phyloP scores from a whole-genome alignment of 2,329 filamentous ascomycete species.

The Fusarium devonianum region DNA sequence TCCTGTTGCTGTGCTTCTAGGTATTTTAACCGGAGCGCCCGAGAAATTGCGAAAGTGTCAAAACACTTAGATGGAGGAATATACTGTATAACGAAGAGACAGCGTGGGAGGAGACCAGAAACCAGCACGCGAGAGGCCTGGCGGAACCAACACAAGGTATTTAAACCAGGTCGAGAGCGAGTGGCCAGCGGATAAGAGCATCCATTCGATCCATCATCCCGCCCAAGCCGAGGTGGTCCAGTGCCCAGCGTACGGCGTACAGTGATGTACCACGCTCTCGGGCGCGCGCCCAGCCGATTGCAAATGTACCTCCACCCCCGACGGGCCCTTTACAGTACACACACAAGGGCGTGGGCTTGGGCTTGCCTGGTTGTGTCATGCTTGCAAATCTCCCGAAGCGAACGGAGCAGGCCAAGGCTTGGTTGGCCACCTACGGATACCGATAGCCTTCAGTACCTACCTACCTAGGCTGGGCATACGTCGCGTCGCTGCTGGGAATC shows the following conservation, averaged over 20 bases:
- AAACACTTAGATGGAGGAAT: too few species aligned
- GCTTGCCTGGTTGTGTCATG: conserved; percentile 34
- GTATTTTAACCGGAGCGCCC: conserved; percentile 1
- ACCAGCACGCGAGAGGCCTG: conserved; percentile 1
- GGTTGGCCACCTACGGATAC: too few species aligned
- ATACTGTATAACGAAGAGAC: too few species aligned
- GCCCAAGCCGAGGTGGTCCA: conserved; percentile 29
- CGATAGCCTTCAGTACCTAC: too few species aligned
- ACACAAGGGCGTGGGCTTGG: conserved; percentile 26
- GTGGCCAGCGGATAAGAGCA: conserved; percentile 24
- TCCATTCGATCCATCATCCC: conserved; percentile 21
- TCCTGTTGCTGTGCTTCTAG: background rate
- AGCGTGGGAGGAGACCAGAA: background rate
- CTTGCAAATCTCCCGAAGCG: conserved; percentile 39
- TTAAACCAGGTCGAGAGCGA: conserved; percentile 18
- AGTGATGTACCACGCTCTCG: background rate
- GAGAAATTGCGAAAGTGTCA: background rate
- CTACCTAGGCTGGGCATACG: conserved; percentile 3
- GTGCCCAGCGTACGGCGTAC: too few species aligned
- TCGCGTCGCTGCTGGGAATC: too few species aligned
- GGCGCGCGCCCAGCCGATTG: too few species aligned
- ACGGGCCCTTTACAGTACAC: background rate
- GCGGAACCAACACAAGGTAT: conserved; percentile 27
- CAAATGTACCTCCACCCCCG: too few species aligned
- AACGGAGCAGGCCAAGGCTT: background rate